These are phyloP conservation scores for Psilocybe tampanensis DNA, from an alignment of 768 basidiomycete genomes.

Conservation along the genomic window DNA sequence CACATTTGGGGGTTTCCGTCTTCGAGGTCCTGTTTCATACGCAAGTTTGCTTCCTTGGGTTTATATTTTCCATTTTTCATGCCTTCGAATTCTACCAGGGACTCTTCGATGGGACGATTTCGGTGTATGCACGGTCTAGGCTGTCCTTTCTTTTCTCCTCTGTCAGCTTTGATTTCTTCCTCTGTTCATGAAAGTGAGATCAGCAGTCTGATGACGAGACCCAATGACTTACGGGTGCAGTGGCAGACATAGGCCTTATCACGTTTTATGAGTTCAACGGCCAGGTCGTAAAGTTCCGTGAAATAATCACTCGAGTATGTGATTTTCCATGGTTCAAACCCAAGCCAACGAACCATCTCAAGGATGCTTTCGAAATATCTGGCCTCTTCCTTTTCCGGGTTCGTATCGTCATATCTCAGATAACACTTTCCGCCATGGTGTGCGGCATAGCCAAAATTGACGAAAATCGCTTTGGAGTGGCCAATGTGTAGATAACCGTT, in stretches of 20 bases:
- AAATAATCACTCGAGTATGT: constrained; percentile 99
- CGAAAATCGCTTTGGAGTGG: constrained; percentile 97
- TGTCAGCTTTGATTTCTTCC: constrained; percentile 88
- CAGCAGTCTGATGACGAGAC: neutral
- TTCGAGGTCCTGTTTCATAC: constrained; percentile 96
- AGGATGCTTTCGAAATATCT: constrained; percentile 96
- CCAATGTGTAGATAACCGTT: constrained; percentile 96
- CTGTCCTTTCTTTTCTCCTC: constrained; percentile 83
- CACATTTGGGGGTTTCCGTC: constrained; percentile 99
- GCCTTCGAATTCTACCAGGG: constrained; percentile 81
- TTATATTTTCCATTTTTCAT: constrained; percentile 92
- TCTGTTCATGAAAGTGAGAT: constrained; percentile 47
- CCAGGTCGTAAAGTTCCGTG: constrained; percentile 80
- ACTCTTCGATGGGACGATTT: constrained; percentile 82
- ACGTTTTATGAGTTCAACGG: constrained; percentile 83
- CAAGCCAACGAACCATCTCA: constrained; percentile 95
- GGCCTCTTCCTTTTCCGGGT: constrained; percentile 97
- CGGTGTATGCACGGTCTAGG: constrained; percentile 89
- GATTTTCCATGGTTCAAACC: constrained; percentile 98
- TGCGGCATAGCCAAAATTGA: constrained; percentile 98
- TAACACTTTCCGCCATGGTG: constrained; percentile 92
- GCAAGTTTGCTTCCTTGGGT: constrained; percentile 89
- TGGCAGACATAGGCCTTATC: constrained; percentile 96
- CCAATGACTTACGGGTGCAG: constrained; percentile 77
- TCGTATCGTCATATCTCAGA: constrained; percentile 96